Evolutionary conservation across 78 protist species (phyloP), one percentile per base, ranked within the genome.

Genomic region (Carpediemonas membranifera): DNA sequence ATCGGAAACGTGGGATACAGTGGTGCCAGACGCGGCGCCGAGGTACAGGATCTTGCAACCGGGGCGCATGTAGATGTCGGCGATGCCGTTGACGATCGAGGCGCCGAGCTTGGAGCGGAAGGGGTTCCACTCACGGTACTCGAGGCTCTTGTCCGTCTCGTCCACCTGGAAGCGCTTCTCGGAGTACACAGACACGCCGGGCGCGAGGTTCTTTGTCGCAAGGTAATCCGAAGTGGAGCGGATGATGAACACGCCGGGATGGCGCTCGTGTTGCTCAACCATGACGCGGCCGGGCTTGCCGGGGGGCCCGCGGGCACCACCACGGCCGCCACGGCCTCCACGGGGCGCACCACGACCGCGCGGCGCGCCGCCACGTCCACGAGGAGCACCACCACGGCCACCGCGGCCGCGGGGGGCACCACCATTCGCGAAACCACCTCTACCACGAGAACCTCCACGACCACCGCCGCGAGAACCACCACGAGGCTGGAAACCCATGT

Each of bases 41-140:
- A 97, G 80, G 74, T 97, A 97, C 14, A 97, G 86, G 15, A 97
- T 89, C 84, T 92, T 97, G 39, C 89, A 41, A 55, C 99, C 99
- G 34, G 98, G 98, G 36, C 35, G 31, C 50, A 97, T 92, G 65
- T 65, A 73, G 52, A 89, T 79, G 78, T 83, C 65, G 43, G 82
- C 95, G 19, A 97, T 84, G 67, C 99, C 99, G 43, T 91, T 87
- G 14, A 94, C 69, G 36, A 94, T 63, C 43, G 98, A 96, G 3
- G 99, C 94, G 56, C 92, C 98, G 25, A 97, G 62, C 92, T 97
- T 97, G 24, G 97, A 90, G 47, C 99, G 81, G 96, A 91, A 95
- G 25, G 99, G 99, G 71, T 96, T 94, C 99, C 99, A 97, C 28
- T 93, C 88, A 52, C 99, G 87, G 90, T 97, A 97, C 85, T 97